A percentile compares a stretch with the other conserved stretches of the same genome.
These are phyloP conservation scores for Bryum argenteum DNA, from an alignment of 225 moss, liverwort and hornwort species.

Conservation along the genomic window DNA sequence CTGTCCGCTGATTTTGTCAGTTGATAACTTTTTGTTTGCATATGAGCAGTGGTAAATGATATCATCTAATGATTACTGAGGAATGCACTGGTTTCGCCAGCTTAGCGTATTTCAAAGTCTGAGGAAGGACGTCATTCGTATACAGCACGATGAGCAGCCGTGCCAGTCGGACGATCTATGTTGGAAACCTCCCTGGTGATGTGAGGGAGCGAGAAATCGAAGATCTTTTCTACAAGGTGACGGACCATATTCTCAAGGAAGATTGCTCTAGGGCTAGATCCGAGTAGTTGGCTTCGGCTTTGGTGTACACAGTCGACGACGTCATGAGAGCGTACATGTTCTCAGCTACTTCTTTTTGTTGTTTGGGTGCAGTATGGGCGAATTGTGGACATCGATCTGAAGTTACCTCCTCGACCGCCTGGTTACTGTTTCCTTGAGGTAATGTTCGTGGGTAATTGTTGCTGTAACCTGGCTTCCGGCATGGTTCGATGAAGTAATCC, in stretches of 20 bases:
- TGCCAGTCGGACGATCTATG: slow-evolving; percentile 94
- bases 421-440: slow-evolving; percentile 96
- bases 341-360: background rate
- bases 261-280: background rate
- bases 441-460: slow-evolving; percentile 6
- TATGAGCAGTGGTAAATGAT: slow-evolving; percentile 23
- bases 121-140: slow-evolving; percentile 3
- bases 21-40: slow-evolving; percentile 58
- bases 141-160: slow-evolving; percentile 77
- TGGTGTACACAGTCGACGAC: no score
- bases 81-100: slow-evolving; percentile 33
- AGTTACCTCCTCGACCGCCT: slow-evolving; percentile 91
- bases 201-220: slow-evolving; percentile 95
- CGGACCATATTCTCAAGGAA: no score
- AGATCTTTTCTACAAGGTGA: slow-evolving; percentile 91
- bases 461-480: background rate
- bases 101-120: slow-evolving; percentile 6
- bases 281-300: background rate
- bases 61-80: slow-evolving; percentile 10
- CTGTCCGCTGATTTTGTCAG: slow-evolving; percentile 67
- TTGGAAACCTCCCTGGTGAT: slow-evolving; percentile 95
- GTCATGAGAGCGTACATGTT: background rate
- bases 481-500: background rate
- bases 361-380: slow-evolving; percentile 70
- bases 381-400: slow-evolving; percentile 89